Evolutionary conservation across 768 basidiomycete genomes (phyloP), one percentile per base, ranked within the genome.

Genomic region (Butyriboletus loyo): DNA sequence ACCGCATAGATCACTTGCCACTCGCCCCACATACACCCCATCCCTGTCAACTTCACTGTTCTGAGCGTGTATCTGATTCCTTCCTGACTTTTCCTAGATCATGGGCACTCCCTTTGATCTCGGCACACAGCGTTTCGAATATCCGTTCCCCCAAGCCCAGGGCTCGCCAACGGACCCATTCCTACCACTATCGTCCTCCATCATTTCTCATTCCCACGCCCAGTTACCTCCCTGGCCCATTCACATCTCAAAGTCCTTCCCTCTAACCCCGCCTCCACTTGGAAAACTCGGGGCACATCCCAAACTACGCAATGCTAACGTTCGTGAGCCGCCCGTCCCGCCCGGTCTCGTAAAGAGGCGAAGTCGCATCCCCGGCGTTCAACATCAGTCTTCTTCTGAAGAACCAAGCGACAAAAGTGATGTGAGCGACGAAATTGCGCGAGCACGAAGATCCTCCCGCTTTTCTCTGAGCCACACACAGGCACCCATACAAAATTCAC

Each of bases 61-160:
- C 25, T 42, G 41, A 30, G 2, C 5, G 31, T 34, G 44, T 24
- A 45, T 46, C 44, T 46, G 32, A 46, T 46, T 17, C 32, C 9
- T 46, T 34, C 28, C 37, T 32, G 34, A 25, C 35, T 43, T 37
- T 37, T 37, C 30, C 36, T 47, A 69, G 68, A 71, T 69, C 50
- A 64, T 71, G 53, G 59, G 68, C 43, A 69, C 68, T 0, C 68
- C 68, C 9, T 69, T 69, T 48, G 68, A 71, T 62, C 60, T 67
- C 38, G 69, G 68, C 36, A 55, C 68, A 21, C 67, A 54, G 19
- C 68, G 65, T 25, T 69, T 67, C 58, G 68, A 69, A 46, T 69
- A 69, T 40, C 68, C 68, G 0, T 69, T 69, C 42, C 68, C 68
- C 50, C 46, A 58, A 13, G 50, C 65, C 39, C 69, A 69, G 60